A percentile compares a stretch with the other conserved stretches of the same genome.
These are phyloP conservation scores for Pelagomonas calceolata DNA, from an alignment of 108 stramenopile species.

Conservation along the genomic window DNA sequence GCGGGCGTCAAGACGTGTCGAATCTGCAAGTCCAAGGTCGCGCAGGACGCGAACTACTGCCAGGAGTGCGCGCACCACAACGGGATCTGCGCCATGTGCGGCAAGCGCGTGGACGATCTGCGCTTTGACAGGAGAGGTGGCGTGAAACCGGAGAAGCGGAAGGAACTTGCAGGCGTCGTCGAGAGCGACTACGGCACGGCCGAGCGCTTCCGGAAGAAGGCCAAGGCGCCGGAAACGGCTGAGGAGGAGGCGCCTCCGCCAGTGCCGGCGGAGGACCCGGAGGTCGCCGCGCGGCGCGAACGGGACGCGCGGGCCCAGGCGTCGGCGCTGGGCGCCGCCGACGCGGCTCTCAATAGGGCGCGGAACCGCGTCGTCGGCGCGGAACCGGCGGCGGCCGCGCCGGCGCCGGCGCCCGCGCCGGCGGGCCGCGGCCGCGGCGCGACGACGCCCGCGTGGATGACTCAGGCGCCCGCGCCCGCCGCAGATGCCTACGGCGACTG, in stretches of 20 bases:
- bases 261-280: too few relatives aligned
- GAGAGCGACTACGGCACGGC: background rate
- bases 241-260: background rate
- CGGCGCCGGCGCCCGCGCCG: too few relatives aligned
- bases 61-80: constrained; percentile 9
- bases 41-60: constrained; percentile 26
- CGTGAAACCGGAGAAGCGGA: background rate
- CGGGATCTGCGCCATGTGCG: background rate
- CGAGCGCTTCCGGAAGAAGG: background rate
- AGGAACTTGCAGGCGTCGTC: background rate
- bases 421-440: too few relatives aligned
- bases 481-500: too few relatives aligned
- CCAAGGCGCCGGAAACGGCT: background rate
- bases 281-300: too few relatives aligned
- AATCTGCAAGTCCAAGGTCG: constrained; percentile 30
- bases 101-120: background rate
- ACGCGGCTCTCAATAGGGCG: too few relatives aligned
- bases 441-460: too few relatives aligned
- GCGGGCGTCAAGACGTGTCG: constrained; percentile 6
- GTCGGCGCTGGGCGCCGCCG: too few relatives aligned
- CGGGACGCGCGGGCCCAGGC: too few relatives aligned
- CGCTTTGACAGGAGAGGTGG: background rate
- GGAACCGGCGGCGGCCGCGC: too few relatives aligned
- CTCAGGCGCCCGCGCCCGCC: too few relatives aligned
- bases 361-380: too few relatives aligned